Conservation (phyloP, 2,329 filamentous ascomycete genomes). For the Calonectria pseudoreteaudii region DNA sequence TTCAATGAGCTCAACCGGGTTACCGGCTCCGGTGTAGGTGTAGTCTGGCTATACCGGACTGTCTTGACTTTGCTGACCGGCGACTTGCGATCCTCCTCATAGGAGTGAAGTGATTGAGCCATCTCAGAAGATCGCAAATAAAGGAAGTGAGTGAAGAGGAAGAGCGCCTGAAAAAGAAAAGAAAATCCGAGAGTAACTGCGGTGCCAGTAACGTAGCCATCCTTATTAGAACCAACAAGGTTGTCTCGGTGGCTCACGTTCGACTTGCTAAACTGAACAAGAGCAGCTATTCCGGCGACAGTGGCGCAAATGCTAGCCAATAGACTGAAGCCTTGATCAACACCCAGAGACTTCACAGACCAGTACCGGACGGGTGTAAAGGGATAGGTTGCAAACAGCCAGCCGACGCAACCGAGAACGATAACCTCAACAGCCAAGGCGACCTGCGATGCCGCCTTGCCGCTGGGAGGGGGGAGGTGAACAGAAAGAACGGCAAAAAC, state of each 20-base stretch:
- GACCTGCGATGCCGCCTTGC: slow-evolving; percentile 39
- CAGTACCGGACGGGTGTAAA: slow-evolving; percentile 35
- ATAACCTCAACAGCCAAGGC: slow-evolving; percentile 46
- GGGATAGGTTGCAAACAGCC: slow-evolving; percentile 50
- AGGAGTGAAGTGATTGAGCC: slow-evolving; percentile 35
- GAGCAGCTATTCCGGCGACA: slow-evolving; percentile 56
- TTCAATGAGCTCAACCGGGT: slow-evolving; percentile 51
- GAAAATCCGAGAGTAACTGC: slow-evolving; percentile 59
- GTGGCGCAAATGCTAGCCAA: slow-evolving; percentile 58
- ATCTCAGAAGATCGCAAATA: slow-evolving; percentile 44
- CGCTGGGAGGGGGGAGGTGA: slow-evolving; percentile 36
- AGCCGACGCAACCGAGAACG: slow-evolving; percentile 40
- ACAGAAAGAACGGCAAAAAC: slow-evolving; percentile 36
- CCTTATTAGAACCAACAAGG: slow-evolving; percentile 27
- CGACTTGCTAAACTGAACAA: slow-evolving; percentile 52
- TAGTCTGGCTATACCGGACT: slow-evolving; percentile 63
- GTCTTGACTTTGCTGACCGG: slow-evolving; percentile 58
- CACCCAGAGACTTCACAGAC: slow-evolving; percentile 37
- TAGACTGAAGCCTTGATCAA: slow-evolving; percentile 47
- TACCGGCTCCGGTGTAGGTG: slow-evolving; percentile 46
- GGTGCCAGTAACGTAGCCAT: slow-evolving; percentile 56
- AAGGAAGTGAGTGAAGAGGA: slow-evolving; percentile 59
- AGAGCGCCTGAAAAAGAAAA: slow-evolving; percentile 61
- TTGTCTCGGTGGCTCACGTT: slow-evolving; percentile 27
- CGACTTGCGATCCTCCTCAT: slow-evolving; percentile 37